These are phyloP conservation scores for Aspergillus japonicus DNA, from an alignment of 2,329 filamentous ascomycete genomes.

Conservation along the genomic window DNA sequence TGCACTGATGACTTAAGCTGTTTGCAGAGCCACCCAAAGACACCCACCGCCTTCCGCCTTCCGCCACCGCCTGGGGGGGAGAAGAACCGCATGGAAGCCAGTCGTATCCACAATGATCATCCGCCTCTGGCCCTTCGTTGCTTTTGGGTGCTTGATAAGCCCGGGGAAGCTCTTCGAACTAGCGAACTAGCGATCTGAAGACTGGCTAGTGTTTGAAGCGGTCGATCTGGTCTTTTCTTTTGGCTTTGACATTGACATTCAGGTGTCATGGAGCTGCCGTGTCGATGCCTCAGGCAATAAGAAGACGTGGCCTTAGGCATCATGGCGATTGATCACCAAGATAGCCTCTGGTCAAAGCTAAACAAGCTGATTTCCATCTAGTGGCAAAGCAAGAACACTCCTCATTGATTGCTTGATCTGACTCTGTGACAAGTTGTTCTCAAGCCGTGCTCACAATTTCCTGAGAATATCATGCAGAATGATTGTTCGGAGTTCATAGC, in stretches of 20 bases:
- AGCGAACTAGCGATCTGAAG: neutral
- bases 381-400: no score
- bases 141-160: constrained; percentile 1
- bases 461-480: no score
- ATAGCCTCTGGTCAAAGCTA: no score
- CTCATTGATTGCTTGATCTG: no score
- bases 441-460: no score
- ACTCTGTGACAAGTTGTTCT: no score
- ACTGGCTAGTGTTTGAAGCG: neutral
- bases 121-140: neutral
- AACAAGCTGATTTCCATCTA: no score
- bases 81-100: constrained; percentile 41
- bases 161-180: neutral
- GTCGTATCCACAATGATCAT: constrained; percentile 25
- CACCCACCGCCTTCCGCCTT: constrained; percentile 16
- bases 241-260: neutral
- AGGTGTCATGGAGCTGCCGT: neutral
- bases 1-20: constrained; percentile 33
- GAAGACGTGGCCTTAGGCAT: no score
- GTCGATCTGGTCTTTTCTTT: neutral
- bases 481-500: no score
- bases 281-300: neutral
- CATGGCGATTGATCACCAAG: no score
- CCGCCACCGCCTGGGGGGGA: constrained; percentile 26
- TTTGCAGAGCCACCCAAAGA: neutral